phyloP scores from a whole-genome alignment of 2,329 filamentous ascomycete genomes.

The Elsinoe ampelina region DNA sequence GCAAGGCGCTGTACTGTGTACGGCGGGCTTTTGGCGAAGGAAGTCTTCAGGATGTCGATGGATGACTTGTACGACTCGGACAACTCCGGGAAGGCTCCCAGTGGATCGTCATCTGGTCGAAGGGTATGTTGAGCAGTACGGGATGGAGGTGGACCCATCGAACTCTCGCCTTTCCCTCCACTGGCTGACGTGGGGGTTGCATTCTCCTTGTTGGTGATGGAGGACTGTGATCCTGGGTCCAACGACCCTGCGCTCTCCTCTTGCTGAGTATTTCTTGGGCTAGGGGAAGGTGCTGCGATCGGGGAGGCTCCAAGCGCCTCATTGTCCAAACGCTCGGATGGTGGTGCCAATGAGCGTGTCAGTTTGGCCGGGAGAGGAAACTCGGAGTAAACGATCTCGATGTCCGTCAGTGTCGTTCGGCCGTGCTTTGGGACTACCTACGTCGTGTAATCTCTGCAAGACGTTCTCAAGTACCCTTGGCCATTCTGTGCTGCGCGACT shows the following conservation, averaged over 20 bases:
- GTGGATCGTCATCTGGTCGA: not conserved
- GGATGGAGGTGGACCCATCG: conserved; percentile 26
- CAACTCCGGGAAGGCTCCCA: conserved; percentile 42
- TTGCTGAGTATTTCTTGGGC: conserved; percentile 11
- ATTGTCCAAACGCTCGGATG: conserved; percentile 23
- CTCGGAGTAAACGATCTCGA: conserved; percentile 62
- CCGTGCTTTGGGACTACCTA: conserved; percentile 25
- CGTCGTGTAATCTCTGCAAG: conserved; percentile 58
- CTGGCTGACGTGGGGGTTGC: conserved; percentile 39
- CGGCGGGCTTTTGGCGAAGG: conserved; percentile 68
- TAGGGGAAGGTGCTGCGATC: conserved; percentile 14
- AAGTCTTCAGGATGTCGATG: conserved; percentile 27
- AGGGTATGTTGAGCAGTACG: not conserved
- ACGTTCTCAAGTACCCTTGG: conserved; percentile 56
- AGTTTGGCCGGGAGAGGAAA: conserved; percentile 62
- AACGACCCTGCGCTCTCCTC: conserved; percentile 3
- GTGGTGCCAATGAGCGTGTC: conserved; percentile 31
- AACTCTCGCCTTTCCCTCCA: conserved; percentile 14
- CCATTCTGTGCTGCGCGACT: conserved; percentile 55
- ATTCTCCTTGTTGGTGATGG: conserved; percentile 60
- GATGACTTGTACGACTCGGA: conserved; percentile 40
- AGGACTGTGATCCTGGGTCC: conserved; percentile 20
- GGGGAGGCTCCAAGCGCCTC: conserved; percentile 20
- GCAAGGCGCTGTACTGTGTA: conserved; percentile 88
- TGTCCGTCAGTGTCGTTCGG: not conserved